Conservation (phyloP, 257 asterid species). For the Capsicum rhomboideum region DNA sequence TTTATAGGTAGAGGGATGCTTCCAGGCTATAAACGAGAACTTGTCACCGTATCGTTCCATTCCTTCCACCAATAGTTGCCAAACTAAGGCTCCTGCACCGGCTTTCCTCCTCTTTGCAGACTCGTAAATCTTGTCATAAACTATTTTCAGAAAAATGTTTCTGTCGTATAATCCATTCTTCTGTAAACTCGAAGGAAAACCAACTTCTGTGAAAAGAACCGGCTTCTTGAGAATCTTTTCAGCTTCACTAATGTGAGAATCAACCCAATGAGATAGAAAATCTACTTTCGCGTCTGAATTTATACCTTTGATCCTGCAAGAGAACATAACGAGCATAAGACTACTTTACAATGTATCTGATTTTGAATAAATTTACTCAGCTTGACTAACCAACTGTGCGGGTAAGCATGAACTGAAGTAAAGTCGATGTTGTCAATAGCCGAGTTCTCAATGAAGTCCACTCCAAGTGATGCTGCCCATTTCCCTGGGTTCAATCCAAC, state of each 20-base stretch:
- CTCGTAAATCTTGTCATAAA: slow-evolving; percentile 22
- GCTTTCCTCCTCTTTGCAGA: slow-evolving; percentile 26
- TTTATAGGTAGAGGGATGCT: slow-evolving; percentile 22
- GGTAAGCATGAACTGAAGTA: slow-evolving; percentile 60
- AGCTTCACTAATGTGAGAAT: slow-evolving; percentile 27
- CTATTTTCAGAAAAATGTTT: slow-evolving; percentile 12
- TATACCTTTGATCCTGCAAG: not conserved
- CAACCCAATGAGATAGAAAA: slow-evolving; percentile 23
- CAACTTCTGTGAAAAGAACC: slow-evolving; percentile 32
- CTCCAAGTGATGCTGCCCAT: slow-evolving; percentile 57
- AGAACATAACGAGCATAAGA: not conserved
- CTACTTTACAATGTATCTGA: not conserved
- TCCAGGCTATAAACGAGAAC: slow-evolving; percentile 26
- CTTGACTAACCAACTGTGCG: slow-evolving; percentile 45
- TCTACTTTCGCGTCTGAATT: slow-evolving; percentile 6
- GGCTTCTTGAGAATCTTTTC: slow-evolving; percentile 24
- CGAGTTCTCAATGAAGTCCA: slow-evolving; percentile 44
- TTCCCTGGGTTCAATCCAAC: slow-evolving; percentile 39
- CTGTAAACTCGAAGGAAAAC: slow-evolving; percentile 9
- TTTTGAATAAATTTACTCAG: not conserved
- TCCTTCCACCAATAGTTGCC: slow-evolving; percentile 30
- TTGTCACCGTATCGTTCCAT: slow-evolving; percentile 21
- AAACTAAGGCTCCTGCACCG: slow-evolving; percentile 28
- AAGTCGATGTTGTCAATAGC: slow-evolving; percentile 43
- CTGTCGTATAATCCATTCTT: slow-evolving; percentile 8